Evolutionary conservation across 2,329 filamentous ascomycete species (phyloP).

Genomic region (Chalaropsis ovoidea): DNA sequence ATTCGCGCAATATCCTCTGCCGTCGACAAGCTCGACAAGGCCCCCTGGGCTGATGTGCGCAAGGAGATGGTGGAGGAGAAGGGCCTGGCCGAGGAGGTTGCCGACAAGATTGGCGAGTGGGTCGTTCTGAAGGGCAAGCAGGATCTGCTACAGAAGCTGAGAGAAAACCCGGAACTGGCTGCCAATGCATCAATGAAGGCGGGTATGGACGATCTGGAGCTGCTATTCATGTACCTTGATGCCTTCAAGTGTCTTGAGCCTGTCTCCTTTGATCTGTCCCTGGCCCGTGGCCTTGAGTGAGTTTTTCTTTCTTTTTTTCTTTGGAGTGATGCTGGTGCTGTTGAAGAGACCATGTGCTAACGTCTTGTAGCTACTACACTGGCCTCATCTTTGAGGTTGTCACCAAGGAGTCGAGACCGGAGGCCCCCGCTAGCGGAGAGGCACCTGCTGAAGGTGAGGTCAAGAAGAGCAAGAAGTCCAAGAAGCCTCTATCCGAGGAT

Average conservation of each 20-base stretch:
- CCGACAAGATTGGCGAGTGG: conserved; percentile 79
- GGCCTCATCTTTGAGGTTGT: conserved; percentile 85
- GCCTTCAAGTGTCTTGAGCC: conserved; percentile 61
- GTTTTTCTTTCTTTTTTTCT: conserved; percentile 37
- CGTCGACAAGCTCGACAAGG: conserved; percentile 92
- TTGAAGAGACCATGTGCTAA: conserved; percentile 7
- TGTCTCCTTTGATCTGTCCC: conserved; percentile 79
- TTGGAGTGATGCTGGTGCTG: background rate
- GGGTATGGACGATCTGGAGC: conserved; percentile 69
- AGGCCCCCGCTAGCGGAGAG: conserved; percentile 32
- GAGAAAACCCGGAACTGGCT: conserved; percentile 55
- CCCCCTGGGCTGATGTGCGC: conserved; percentile 62
- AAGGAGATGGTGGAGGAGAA: conserved; percentile 93
- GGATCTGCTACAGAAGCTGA: conserved; percentile 62
- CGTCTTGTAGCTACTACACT: conserved; percentile 67
- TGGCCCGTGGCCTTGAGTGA: conserved; percentile 74
- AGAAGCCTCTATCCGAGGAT: conserved; percentile 41
- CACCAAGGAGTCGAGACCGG: conserved; percentile 62
- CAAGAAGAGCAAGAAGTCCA: conserved; percentile 40
- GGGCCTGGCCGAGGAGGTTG: conserved; percentile 63
- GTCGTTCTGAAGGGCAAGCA: conserved; percentile 66
- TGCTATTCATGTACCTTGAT: conserved; percentile 73
- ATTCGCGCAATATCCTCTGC: conserved; percentile 83
- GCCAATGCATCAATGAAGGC: conserved; percentile 66
- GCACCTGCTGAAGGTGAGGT: conserved; percentile 33